A percentile compares a stretch with the other conserved stretches of the same genome.
phyloP scores from a whole-genome alignment of 768 basidiomycete species.

The Lactifluus subvellereus region DNA sequence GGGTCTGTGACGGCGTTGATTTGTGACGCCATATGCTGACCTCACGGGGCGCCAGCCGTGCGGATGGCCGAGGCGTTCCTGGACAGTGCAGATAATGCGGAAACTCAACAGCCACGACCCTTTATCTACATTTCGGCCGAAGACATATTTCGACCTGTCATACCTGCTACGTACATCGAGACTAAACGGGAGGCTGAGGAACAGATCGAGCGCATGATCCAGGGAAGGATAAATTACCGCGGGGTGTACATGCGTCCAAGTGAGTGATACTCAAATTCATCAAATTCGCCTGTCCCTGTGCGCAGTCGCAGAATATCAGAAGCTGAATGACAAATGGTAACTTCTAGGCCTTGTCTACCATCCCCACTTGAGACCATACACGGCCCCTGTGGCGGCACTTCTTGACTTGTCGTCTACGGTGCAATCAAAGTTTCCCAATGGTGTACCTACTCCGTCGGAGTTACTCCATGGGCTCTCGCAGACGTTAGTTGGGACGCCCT shows the following conservation, averaged over 20 bases:
- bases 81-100: slow-evolving; percentile 35
- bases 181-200: slow-evolving; percentile 91
- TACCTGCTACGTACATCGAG: slow-evolving; percentile 82
- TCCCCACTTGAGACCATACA: slow-evolving; percentile 85
- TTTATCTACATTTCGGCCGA: slow-evolving; percentile 97
- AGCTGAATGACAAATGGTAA: neutral
- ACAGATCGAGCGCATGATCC: slow-evolving; percentile 52
- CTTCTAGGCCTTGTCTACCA: slow-evolving; percentile 87
- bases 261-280: slow-evolving; percentile 37
- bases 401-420: slow-evolving; percentile 75
- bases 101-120: slow-evolving; percentile 38
- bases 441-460: slow-evolving; percentile 59
- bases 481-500: slow-evolving; percentile 33
- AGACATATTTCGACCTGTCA: slow-evolving; percentile 82
- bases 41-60: slow-evolving; percentile 41
- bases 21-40: slow-evolving; percentile 8
- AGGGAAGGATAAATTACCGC: slow-evolving; percentile 43
- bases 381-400: slow-evolving; percentile 76
- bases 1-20: slow-evolving; percentile 45
- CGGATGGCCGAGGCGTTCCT: slow-evolving; percentile 75
- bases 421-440: slow-evolving; percentile 52
- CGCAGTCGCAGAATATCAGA: neutral
- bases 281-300: neutral
- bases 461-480: slow-evolving; percentile 48
- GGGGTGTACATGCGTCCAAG: slow-evolving; percentile 87